Percentiles rank a stretch among this genome's conserved stretches.
Conservation (phyloP, 768 basidiomycete species). For the Cyathus striatus region DNA sequence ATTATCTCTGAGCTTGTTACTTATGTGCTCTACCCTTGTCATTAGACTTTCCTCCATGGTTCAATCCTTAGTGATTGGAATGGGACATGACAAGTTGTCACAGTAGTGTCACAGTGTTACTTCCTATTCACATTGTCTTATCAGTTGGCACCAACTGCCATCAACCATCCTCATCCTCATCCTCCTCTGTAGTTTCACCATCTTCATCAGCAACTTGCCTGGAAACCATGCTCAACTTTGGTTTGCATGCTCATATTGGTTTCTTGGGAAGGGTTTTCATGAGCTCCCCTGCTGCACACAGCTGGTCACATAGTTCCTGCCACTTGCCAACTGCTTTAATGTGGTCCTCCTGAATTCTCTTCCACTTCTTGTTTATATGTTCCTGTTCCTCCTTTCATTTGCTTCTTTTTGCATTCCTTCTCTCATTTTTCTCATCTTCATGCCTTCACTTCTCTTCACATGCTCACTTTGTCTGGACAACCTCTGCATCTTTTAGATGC, state of each 20-base stretch:
- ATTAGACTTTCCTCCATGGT: too few relatives aligned
- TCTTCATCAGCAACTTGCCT: too few relatives aligned
- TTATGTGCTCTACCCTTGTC: too few relatives aligned
- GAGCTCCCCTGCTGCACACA: neutral
- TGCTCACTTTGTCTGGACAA: constrained; percentile 2
- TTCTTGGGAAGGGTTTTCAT: constrained; percentile 5
- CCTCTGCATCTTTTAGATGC: constrained; percentile 4
- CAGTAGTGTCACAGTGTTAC: too few relatives aligned
- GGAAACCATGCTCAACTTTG: neutral
- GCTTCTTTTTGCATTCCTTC: neutral
- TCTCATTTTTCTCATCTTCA: constrained; percentile 4
- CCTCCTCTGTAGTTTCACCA: too few relatives aligned
- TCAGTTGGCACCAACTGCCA: too few relatives aligned
- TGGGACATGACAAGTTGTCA: too few relatives aligned
- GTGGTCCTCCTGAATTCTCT: neutral
- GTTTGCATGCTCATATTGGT: too few relatives aligned
- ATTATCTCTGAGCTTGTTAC: too few relatives aligned
- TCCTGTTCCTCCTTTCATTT: constrained; percentile 3
- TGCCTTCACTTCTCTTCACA: neutral
- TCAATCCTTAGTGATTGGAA: too few relatives aligned
- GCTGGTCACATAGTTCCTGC: neutral
- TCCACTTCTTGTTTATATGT: constrained; percentile 2
- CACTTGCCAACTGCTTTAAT: neutral
- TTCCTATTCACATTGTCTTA: too few relatives aligned
- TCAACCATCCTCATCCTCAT: constrained; percentile 1